Evolutionary conservation across 2,329 filamentous ascomycete species (phyloP), one percentile per base, ranked within the genome.

Genomic region (Sordariomycetes sp.): DNA sequence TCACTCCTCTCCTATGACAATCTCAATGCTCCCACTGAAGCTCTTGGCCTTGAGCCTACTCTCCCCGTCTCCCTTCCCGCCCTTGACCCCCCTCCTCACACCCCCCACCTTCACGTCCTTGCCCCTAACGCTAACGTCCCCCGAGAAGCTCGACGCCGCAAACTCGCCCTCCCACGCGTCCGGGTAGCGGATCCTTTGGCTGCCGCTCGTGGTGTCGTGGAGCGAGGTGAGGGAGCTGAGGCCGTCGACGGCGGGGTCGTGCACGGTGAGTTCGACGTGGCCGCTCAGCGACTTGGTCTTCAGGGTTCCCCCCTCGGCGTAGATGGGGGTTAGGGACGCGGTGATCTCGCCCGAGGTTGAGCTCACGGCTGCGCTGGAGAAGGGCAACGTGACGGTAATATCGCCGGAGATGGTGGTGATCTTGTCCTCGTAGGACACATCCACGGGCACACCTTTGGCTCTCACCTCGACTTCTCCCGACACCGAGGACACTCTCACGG

Each of bases 91-190:
- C 3, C 68, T 68, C 65, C 69, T 25, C 4, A 20, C 40, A 20
- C 40, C 24, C 1, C 54, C 37, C 3, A 79, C 37, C 37, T 68
- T 61, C 14, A 82, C 70, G 18, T 70, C 78, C 48, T 74, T 69
- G 16, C 80, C 80, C 22, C 56, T 60, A 8, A 76, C 67, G 1
- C 60, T 57, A 34, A 80, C 66, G 11, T 58, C 61, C 2, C 78
- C 78, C 25, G 72, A 72, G 18, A 76, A 66, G 20, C 72, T 71
- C 59, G 70, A 59, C 14, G 75, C 71, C 11, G 61, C 61, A 37
- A 81, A 66, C 22, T 62, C 61, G 16, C 80, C 80, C 61, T 76
- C 74, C 80, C 80, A 83, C 2, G 72, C 68, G 24, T 63, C 64
- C 0, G 80, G 79, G 62, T 80, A 81, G 18, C 55, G 60, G 24